Percentiles rank a stretch among this genome's conserved stretches.
These are phyloP conservation scores for Pythium insidiosum DNA, from an alignment of 352 stramenopile genomes.

Conservation along the genomic window DNA sequence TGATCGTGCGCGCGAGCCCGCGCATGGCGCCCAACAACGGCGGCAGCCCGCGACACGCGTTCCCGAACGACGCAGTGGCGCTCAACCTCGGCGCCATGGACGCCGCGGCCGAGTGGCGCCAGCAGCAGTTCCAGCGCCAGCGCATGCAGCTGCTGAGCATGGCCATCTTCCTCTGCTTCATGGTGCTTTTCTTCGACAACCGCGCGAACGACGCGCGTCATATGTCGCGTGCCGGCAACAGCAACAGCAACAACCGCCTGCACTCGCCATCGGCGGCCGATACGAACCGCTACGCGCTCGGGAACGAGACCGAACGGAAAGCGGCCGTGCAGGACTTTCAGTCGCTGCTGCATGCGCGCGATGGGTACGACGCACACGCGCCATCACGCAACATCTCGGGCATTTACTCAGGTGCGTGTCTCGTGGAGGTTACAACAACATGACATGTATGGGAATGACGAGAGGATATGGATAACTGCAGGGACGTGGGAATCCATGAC, in stretches of 20 bases:
- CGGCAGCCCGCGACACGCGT: no score
- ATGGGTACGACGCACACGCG: slow-evolving; percentile 29
- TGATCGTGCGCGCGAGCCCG: slow-evolving; percentile 69
- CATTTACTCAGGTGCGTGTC: slow-evolving; percentile 54
- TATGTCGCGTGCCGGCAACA: slow-evolving; percentile 8
- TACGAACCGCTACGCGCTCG: no score
- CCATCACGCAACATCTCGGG: slow-evolving; percentile 62
- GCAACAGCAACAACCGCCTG: slow-evolving; percentile 21
- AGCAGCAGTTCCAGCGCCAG: slow-evolving; percentile 85
- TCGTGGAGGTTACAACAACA: no score
- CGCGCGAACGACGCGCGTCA: slow-evolving; percentile 34
- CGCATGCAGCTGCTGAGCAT: slow-evolving; percentile 84
- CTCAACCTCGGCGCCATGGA: slow-evolving; percentile 63
- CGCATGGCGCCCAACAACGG: no score
- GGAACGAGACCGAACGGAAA: slow-evolving; percentile 59
- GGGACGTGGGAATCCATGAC: slow-evolving; percentile 56
- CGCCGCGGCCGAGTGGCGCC: slow-evolving; percentile 66
- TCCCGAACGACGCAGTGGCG: no score
- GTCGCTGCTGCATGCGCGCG: slow-evolving; percentile 30
- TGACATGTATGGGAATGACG: neutral
- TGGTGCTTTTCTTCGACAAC: slow-evolving; percentile 83
- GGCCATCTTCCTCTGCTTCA: slow-evolving; percentile 84
- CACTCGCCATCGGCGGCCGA: no score
- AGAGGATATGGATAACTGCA: slow-evolving; percentile 1
- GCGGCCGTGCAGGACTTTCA: slow-evolving; percentile 43